Conservation (phyloP, 345 rosid genomes). For the Rubroshorea leprosula region DNA sequence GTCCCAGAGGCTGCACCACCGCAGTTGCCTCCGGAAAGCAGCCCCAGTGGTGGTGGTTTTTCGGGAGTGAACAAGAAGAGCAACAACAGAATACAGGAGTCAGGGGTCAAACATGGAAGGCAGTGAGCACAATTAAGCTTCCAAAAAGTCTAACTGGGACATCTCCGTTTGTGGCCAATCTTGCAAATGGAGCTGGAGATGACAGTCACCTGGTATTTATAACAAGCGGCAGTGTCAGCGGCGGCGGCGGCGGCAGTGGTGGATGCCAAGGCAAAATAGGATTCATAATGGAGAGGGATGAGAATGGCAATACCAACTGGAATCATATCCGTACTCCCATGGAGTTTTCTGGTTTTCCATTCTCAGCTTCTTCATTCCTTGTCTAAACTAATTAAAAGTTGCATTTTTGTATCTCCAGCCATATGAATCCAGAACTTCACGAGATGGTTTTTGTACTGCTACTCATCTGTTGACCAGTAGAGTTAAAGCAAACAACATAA, state of each 20-base stretch:
- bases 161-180: slow-evolving; percentile 25
- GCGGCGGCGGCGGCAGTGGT: slow-evolving; percentile 14
- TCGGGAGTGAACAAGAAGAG: slow-evolving; percentile 16
- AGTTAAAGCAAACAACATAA: too few species aligned
- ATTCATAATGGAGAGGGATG: slow-evolving; percentile 24
- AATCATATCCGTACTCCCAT: slow-evolving; percentile 23
- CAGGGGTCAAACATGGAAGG: slow-evolving; percentile 19
- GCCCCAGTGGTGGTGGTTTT: slow-evolving; percentile 25
- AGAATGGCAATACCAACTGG: slow-evolving; percentile 22
- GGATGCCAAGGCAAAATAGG: slow-evolving; percentile 27
- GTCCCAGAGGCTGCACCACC: slow-evolving; percentile 33
- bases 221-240: slow-evolving; percentile 14
- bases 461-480: too few species aligned
- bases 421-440: too few species aligned
- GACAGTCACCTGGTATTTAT: slow-evolving; percentile 20
- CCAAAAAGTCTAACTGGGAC: slow-evolving; percentile 19
- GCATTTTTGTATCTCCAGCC: not conserved
- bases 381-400: slow-evolving; percentile 6
- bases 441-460: too few species aligned
- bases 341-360: slow-evolving; percentile 30
- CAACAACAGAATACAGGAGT: slow-evolving; percentile 1
- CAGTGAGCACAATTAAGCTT: slow-evolving; percentile 19
- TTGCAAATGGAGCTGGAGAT: not conserved
- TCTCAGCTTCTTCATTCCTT: slow-evolving; percentile 19
- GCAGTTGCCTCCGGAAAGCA: slow-evolving; percentile 4